Conservation (phyloP, 2,329 filamentous ascomycete species). For the Ascochyta fabae region DNA sequence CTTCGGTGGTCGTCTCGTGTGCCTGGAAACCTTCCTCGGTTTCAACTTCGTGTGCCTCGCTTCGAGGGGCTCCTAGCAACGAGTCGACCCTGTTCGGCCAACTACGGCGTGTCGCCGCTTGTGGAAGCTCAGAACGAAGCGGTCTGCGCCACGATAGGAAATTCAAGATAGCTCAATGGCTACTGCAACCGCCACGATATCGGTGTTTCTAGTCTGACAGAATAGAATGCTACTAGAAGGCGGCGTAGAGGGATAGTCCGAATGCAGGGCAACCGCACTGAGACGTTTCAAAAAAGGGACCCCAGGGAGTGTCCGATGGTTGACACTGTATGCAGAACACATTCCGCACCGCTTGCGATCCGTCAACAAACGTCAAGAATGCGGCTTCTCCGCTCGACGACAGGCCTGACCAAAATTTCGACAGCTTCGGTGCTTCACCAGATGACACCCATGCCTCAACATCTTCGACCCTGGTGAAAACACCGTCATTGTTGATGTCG, state of each 20-base stretch:
- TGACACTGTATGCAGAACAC: conserved; percentile 2
- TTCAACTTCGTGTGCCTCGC: neutral
- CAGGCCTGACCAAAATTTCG: conserved; percentile 9
- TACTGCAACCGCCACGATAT: conserved; percentile 7
- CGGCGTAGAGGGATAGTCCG: conserved; percentile 17
- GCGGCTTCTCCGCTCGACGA: neutral
- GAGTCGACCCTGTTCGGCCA: conserved; percentile 1
- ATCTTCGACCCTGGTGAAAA: neutral
- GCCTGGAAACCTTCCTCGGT: conserved; percentile 12
- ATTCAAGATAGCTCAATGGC: conserved; percentile 4
- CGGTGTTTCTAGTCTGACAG: conserved; percentile 1
- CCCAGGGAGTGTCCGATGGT: conserved; percentile 2
- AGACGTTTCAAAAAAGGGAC: conserved; percentile 6
- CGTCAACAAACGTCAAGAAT: neutral
- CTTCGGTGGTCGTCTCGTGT: neutral
- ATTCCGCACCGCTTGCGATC: neutral
- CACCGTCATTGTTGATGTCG: conserved; percentile 13
- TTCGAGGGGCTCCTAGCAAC: neutral
- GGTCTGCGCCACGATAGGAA: conserved; percentile 6
- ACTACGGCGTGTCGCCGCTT: neutral
- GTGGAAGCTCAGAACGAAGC: conserved; percentile 1
- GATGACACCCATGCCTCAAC: neutral
- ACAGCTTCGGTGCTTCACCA: conserved; percentile 9
- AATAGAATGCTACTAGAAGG: conserved; percentile 13
- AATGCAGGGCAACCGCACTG: conserved; percentile 11